Base-by-base conservation (phyloP, 805 yeast genomes). In the Vanderwaltozyma tropicalis region DNA sequence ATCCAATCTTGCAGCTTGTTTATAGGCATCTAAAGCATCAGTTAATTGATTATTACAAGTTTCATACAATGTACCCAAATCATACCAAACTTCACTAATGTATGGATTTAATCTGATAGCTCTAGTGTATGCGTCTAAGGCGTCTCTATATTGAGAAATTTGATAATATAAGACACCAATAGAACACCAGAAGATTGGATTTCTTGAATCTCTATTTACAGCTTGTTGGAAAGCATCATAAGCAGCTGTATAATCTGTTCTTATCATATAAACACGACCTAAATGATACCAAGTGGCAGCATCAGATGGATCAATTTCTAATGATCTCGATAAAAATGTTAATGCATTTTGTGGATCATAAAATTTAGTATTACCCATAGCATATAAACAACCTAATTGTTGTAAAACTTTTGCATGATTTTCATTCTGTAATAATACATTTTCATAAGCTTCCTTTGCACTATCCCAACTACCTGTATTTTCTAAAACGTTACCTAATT, bases 141-240 rank as follows among this genome's bases (percentile, higher is more conserved):
- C 98, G 58, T 89, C 98, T 40, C 95, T 72, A 65, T 85, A 89
- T 66, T 89, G 98, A 40, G 92, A 78, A 43, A 92, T 89, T 63
- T 89, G 96, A 62, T 89, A 89, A 64, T 89, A 89, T 40, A 89
- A 69, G 13, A 89, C 97, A 59, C 98, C 98, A 53, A 82, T 82
- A 24, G 87, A 79, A 50, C 94, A 82, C 98, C 98, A 89, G 67
- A 89, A 89, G 1, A 96, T 92, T 40, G 98, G 97, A 60, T 89
- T 89, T 58, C 96, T 74, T 27, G 94, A 81, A 61, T 89, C 97
- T 45, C 96, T 74, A 61, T 92, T 92, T 41, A 89, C 97, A 9
- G 97, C 97, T 59, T 88, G 96, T 65, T 89, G 98, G 73, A 89
- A 89, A 0, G 96, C 94, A 56, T 89, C 97, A 62, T 89, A 89